These are phyloP conservation scores for Hortaea werneckii DNA, from an alignment of 2,329 filamentous ascomycete genomes.

Conservation along the genomic window DNA sequence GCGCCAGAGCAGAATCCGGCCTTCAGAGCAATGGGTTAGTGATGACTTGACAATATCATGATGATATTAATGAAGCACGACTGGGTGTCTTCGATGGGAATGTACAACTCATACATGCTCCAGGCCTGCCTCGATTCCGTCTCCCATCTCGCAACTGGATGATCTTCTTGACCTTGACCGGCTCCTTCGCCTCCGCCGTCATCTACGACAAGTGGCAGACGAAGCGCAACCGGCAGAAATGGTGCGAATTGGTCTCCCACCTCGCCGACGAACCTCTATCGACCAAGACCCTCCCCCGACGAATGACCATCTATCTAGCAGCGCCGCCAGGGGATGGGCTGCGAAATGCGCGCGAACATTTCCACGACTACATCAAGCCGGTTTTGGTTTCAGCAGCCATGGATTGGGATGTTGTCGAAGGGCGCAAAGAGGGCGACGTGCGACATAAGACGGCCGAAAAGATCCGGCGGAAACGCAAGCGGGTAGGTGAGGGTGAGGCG, in stretches of 20 bases:
- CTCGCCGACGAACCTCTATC: conserved; percentile 68
- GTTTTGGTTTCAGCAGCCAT: conserved; percentile 79
- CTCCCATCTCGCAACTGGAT: conserved; percentile 96
- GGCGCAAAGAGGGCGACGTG: conserved; percentile 83
- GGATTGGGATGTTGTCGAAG: conserved; percentile 95
- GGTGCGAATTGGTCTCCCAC: conserved; percentile 75
- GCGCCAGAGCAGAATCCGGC: conserved; percentile 54
- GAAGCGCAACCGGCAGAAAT: conserved; percentile 73
- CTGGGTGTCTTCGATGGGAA: not conserved
- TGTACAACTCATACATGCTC: not conserved
- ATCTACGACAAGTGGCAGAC: conserved; percentile 91
- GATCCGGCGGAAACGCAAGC: conserved; percentile 57
- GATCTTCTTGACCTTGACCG: conserved; percentile 78
- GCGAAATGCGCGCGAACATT: conserved; percentile 81
- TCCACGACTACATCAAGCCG: conserved; percentile 91
- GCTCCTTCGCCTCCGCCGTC: conserved; percentile 67
- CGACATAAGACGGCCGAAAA: conserved; percentile 76
- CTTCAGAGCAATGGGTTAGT: conserved; percentile 57
- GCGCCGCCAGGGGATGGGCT: conserved; percentile 81
- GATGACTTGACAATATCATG: not conserved
- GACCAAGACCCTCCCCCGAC: conserved; percentile 65
- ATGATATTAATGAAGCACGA: too few relatives aligned
- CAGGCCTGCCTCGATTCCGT: conserved; percentile 73
- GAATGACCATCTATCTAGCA: conserved; percentile 75
- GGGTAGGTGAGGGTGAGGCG: conserved; percentile 44